Percentiles rank a stretch among this genome's conserved stretches.
phyloP scores from a whole-genome alignment of 495 filamentous ascomycete species.

The Pyrenopolyporus hunteri region DNA sequence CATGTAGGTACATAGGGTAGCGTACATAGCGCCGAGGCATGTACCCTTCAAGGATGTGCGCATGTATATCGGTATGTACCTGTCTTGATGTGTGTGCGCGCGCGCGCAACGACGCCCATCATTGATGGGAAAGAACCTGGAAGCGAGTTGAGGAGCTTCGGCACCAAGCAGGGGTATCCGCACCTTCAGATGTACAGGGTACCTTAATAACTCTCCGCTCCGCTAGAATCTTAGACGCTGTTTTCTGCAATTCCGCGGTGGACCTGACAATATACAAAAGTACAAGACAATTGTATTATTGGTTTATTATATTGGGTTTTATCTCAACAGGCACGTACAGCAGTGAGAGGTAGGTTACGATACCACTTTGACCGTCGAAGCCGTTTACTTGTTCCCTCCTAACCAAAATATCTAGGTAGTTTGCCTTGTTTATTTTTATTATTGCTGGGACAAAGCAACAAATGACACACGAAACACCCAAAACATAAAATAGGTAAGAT shows the following conservation, averaged over 20 bases:
- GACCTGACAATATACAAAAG: conserved; percentile 10
- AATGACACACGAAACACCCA: no score
- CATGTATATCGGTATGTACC: neutral
- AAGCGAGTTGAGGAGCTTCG: conserved; percentile 35
- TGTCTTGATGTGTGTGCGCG: neutral
- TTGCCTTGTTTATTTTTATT: no score
- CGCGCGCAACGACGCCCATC: conserved; percentile 18
- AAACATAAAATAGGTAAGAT: no score
- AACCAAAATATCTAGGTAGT: no score
- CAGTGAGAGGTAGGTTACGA: no score
- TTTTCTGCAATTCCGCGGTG: conserved; percentile 29
- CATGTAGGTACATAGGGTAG: no score
- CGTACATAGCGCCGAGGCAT: conserved; percentile 15
- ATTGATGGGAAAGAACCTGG: conserved; percentile 32
- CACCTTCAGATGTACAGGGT: neutral
- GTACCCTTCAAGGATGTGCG: neutral
- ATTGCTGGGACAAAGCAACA: no score
- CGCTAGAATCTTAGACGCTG: conserved; percentile 29
- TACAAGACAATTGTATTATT: no score
- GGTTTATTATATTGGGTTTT: no score
- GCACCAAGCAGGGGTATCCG: conserved; percentile 30
- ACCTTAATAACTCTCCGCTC: conserved; percentile 7
- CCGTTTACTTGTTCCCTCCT: no score
- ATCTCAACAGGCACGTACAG: no score
- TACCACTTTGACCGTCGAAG: no score